These are phyloP conservation scores for Chalciporus sp. DNA, from an alignment of 1,284 basidiomycete species.

Conservation along the genomic window DNA sequence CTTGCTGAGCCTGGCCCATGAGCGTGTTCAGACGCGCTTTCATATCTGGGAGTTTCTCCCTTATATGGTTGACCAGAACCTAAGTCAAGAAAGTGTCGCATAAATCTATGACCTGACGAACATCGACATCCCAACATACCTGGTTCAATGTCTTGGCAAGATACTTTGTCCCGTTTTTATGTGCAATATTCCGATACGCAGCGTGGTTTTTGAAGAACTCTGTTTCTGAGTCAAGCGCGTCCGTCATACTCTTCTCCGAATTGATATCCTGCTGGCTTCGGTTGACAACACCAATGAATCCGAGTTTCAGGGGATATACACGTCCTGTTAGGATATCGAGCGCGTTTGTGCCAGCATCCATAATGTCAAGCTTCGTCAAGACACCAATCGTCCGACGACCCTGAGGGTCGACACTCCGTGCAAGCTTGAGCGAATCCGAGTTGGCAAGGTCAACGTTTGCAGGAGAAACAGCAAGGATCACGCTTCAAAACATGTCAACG, in stretches of 20 bases:
- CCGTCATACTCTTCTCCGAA: constrained; percentile 81
- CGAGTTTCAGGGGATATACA: constrained; percentile 96
- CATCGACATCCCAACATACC: constrained; percentile 46
- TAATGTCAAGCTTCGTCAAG: constrained; percentile 95
- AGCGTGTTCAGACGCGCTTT: constrained; percentile 97
- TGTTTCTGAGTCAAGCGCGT: constrained; percentile 83
- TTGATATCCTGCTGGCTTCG: constrained; percentile 98
- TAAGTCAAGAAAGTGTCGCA: constrained; percentile 31
- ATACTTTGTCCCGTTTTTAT: constrained; percentile 96
- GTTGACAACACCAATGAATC: constrained; percentile 98
- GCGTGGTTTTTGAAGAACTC: constrained; percentile 93
- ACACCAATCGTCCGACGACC: constrained; percentile 96
- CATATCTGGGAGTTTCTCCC: constrained; percentile 99
- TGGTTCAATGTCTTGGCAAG: constrained; percentile 94
- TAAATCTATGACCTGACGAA: not conserved
- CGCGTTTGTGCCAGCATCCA: constrained; percentile 99
- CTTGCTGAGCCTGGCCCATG: constrained; percentile 99
- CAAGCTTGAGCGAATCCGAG: constrained; percentile 96
- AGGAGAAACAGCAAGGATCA: constrained; percentile 94
- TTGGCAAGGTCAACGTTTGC: constrained; percentile 99
- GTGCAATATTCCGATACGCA: constrained; percentile 94
- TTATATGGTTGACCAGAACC: constrained; percentile 97
- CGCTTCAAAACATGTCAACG: constrained; percentile 49
- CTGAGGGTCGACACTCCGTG: constrained; percentile 93
- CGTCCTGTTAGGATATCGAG: constrained; percentile 95